These are phyloP conservation scores for Dendrobium chrysotoxum DNA, from an alignment of 106 monocot species.

Conservation along the genomic window DNA sequence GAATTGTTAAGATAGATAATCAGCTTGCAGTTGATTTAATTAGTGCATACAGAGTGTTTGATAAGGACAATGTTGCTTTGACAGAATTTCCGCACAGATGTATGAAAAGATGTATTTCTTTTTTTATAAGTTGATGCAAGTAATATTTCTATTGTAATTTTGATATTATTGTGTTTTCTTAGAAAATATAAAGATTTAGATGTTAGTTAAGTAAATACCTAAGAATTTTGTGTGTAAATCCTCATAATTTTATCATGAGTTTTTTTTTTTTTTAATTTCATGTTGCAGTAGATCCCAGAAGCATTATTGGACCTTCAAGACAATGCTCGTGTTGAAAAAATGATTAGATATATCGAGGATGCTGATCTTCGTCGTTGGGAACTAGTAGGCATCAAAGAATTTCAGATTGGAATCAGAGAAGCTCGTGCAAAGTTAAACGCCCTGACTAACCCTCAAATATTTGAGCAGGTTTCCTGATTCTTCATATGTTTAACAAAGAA, in stretches of 20 bases:
- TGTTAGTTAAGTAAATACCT: no score
- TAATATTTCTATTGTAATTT: no score
- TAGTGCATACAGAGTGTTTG: no score
- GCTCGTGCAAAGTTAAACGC: conserved; percentile 54
- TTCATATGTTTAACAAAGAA: background rate
- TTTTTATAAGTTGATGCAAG: no score
- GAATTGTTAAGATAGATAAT: background rate
- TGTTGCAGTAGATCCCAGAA: conserved; percentile 5
- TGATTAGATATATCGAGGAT: conserved; percentile 62
- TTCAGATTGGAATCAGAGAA: conserved; percentile 61
- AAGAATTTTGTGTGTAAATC: no score
- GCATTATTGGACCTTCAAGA: conserved; percentile 35
- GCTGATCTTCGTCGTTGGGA: conserved; percentile 41
- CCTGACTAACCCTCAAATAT: conserved; percentile 64
- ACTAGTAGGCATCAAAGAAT: conserved; percentile 40
- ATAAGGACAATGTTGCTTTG: no score
- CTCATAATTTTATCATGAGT: background rate
- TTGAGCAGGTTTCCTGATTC: conserved; percentile 51
- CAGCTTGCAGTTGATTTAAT: no score
- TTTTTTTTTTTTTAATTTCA: background rate
- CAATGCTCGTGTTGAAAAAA: conserved; percentile 20
- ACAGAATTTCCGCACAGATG: no score
- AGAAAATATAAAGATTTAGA: no score
- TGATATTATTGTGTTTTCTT: no score
- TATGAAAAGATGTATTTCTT: no score